A percentile compares a stretch with the other conserved stretches of the same genome.
Evolutionary conservation across 192 early-diverging fungal species (phyloP).

Genomic region (Backusella parvicylindrica): DNA sequence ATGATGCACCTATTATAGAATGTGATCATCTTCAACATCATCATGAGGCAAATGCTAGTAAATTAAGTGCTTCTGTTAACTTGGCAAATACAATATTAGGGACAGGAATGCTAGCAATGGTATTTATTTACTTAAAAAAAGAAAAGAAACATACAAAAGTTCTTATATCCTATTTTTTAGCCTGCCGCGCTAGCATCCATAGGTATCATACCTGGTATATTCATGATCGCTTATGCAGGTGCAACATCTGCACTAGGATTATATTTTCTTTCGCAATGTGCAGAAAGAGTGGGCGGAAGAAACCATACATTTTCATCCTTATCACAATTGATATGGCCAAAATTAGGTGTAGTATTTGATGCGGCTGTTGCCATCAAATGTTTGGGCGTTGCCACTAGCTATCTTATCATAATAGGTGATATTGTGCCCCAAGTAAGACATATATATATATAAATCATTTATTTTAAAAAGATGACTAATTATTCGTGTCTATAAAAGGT

Average conservation of each 20-base stretch:
- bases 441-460: too few relatives aligned
- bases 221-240: constrained; percentile 78
- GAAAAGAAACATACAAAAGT: too few relatives aligned
- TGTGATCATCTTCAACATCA: neutral
- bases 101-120: constrained; percentile 96
- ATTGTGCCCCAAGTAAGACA: constrained; percentile 72
- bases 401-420: constrained; percentile 94
- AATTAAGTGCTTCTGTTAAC: constrained; percentile 70
- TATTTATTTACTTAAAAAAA: too few relatives aligned
- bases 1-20: neutral
- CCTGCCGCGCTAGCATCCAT: constrained; percentile 81
- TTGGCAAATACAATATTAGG: constrained; percentile 95
- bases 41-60: constrained; percentile 51
- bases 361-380: constrained; percentile 96
- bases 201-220: constrained; percentile 78
- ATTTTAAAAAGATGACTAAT: too few relatives aligned
- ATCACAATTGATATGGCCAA: constrained; percentile 89
- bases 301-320: constrained; percentile 87
- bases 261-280: constrained; percentile 75
- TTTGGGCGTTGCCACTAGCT: constrained; percentile 93
- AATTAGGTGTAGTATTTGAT: constrained; percentile 87
- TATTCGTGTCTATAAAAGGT: neutral
- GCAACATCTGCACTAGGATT: constrained; percentile 76
- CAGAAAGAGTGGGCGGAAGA: constrained; percentile 70
- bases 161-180: too few relatives aligned